Evolutionary conservation across 192 early-diverging fungal genomes (phyloP), one percentile per base, ranked within the genome.

Genomic region (Backusella tarrabulga): DNA sequence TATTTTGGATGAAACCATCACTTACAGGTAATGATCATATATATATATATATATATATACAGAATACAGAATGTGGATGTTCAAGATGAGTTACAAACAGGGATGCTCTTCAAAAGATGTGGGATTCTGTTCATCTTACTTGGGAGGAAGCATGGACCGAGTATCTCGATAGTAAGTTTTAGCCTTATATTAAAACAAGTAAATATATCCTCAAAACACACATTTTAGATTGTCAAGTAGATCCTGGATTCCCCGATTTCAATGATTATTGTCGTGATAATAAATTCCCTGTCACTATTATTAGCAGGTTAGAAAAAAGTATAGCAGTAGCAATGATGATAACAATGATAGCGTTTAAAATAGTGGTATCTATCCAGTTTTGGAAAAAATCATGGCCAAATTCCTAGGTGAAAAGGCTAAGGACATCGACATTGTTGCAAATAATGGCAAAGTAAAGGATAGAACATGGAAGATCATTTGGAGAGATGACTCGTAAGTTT

Each of bases 401-500:
- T 88, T 85, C 54, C 68, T 88, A 1, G 86, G 85, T 12, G 81
- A 88, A 21, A 79, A 80, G 73, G 85, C 86, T 0, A 79, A 80
- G 40, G 82, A 84, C 36, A 66, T 93, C 40, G 77, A 89, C 35
- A 86, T 95, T 41, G 70, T 91, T 5, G 88, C 92, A 23, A 95
- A 93, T 73, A 81, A 84, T 26, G 83, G 88, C 40, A 71, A 82
- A 2, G 73, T 78, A 12, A 67, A 83, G 2, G 84, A 76, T 34
- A 78, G 81, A 26, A 76, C 79, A 50, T 95, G 93, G 93, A 79
- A 87, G 12, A 87, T 93, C 36, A 71, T 82, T 29, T 94, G 88
- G 76, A 67, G 82, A 50, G 92, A 95, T 80, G 86, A 93, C 12
- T 87, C 81, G 67, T 79, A 77, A 79, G 79, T 68, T 35, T 14